Evolutionary conservation across 1,284 basidiomycete genomes (phyloP), one percentile per base, ranked within the genome.

Genomic region (Leccinum solheimii): DNA sequence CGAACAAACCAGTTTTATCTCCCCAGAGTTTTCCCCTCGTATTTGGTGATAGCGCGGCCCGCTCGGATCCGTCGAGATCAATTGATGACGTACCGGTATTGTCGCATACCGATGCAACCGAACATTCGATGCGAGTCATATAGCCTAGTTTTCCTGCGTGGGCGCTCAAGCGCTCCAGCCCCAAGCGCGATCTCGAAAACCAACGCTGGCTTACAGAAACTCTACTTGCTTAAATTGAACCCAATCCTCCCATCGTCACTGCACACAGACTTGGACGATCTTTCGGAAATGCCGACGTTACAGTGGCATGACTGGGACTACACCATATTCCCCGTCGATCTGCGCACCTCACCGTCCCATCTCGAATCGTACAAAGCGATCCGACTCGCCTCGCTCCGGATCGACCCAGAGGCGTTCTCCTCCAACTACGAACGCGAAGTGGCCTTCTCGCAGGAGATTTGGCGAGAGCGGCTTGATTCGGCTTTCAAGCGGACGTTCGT

Each of bases 361-460:
- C 63, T 79, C 51, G 57, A 55, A 10, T 62, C 65, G 11, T 78
- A 75, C 64, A 72, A 66, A 36, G 21, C 57, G 2, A 64, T 80
- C 57, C 69, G 80, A n/a, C 67, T 80, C 26, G 60, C 69, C 5
- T 71, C 72, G 9, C 75, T 80, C 27, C 67, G 69, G 52, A 64
- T 68, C 4, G 71, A 81, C 56, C 76, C 76, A 11, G 66, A 71
- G 10, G 71, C 69, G 1, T 81, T 79, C 57, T 49, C 62, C 1
- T 78, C 78, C 14, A 77, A 60, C n/a, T 78, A 76, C 40, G 71
- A 67, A 27, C 67, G 68, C 14, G 77, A 80, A 61, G 61, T 59
- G 6, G 55, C 64, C 2, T 76, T 76, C 57, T 67, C 73, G 1
- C 66, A 68, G 4, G 73, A 74, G 1, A 40, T 68, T 30, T 80